phyloP scores from a whole-genome alignment of 257 asterid genomes.

The Hygrophila difformis region DNA sequence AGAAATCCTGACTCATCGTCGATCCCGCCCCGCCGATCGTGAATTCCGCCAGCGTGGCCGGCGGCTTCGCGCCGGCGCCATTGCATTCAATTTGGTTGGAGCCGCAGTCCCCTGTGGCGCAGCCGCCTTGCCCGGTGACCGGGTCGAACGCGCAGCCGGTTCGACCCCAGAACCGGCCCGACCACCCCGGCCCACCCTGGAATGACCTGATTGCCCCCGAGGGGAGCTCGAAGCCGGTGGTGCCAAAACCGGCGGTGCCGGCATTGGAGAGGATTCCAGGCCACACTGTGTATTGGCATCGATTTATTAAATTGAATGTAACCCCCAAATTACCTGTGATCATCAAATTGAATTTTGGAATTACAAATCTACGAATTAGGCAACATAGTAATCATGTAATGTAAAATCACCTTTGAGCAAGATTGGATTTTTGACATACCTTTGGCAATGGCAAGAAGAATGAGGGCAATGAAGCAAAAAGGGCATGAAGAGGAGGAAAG shows the following conservation, averaged over 20 bases:
- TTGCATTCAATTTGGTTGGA: constrained; percentile 71
- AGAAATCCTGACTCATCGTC: constrained; percentile 44
- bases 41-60: constrained; percentile 85
- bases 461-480: no score
- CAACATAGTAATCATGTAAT: no score
- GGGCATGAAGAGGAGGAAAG: no score
- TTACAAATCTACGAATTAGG: no score
- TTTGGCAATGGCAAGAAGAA: no score
- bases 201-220: constrained; percentile 44
- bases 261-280: constrained; percentile 79
- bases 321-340: constrained; percentile 18
- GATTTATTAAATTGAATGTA: constrained; percentile 41
- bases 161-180: constrained; percentile 83
- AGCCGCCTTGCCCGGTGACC: constrained; percentile 45
- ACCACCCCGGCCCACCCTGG: constrained; percentile 56
- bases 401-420: no score
- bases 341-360: no score
- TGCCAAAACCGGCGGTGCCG: constrained; percentile 47
- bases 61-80: constrained; percentile 67
- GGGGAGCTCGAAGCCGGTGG: constrained; percentile 65
- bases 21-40: constrained; percentile 23
- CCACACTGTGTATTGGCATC: constrained; percentile 63
- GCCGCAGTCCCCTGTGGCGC: constrained; percentile 79
- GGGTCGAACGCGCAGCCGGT: constrained; percentile 71
- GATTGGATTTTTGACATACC: no score